Percentiles rank a stretch among this genome's conserved stretches.
These are phyloP conservation scores for Lotus japonicus DNA, from an alignment of 306 rosid species.

Conservation along the genomic window DNA sequence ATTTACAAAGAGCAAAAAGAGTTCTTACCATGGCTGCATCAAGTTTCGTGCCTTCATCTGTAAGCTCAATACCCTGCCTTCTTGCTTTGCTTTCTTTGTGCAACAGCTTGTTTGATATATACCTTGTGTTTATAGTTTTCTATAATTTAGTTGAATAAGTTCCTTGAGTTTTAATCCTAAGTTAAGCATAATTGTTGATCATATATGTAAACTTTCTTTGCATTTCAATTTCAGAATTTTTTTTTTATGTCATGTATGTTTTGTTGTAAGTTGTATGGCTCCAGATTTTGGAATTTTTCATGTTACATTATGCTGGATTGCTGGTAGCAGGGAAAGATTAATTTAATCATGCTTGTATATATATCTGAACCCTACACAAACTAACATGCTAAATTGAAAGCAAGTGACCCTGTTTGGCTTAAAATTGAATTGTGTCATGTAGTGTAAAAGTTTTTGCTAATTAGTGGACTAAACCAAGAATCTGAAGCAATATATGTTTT, in stretches of 20 bases:
- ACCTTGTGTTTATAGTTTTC: too few species aligned
- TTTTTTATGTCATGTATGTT: not conserved
- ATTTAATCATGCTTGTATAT: not conserved
- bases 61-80: slow-evolving; percentile 21
- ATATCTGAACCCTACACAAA: not conserved
- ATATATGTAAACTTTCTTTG: not conserved
- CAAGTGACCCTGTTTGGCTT: not conserved
- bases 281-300: not conserved
- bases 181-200: not conserved
- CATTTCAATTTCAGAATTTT: not conserved
- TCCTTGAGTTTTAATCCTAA: not conserved
- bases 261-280: not conserved
- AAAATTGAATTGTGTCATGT: not conserved
- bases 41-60: slow-evolving; percentile 76
- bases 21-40: slow-evolving; percentile 77
- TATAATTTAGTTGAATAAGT: not conserved
- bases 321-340: not conserved
- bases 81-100: not conserved
- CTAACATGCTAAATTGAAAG: not conserved
- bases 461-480: not conserved
- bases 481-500: not conserved
- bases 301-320: not conserved
- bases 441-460: not conserved
- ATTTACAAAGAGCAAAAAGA: not conserved
- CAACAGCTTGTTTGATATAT: not conserved